These are phyloP conservation scores for Aspergillus olivimuriae DNA, from an alignment of 495 filamentous ascomycete species.

Conservation along the genomic window DNA sequence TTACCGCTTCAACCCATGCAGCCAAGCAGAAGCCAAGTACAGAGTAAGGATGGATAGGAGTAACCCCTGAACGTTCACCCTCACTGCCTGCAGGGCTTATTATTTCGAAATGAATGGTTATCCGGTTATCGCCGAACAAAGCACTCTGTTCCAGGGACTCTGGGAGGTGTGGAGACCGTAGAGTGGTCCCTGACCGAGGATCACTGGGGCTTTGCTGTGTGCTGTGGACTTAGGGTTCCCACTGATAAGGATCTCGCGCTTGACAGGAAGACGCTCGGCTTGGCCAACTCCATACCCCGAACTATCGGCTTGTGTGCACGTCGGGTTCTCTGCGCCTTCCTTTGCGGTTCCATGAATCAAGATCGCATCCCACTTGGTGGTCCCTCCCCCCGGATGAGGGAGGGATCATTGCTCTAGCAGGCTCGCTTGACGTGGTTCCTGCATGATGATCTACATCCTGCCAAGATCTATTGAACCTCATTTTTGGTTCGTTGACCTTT, in stretches of 20 bases:
- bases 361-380: neutral
- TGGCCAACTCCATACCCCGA: conserved; percentile 3
- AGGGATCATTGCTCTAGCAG: conserved; percentile 1
- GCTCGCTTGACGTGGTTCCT: conserved; percentile 6
- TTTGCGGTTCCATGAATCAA: conserved; percentile 3
- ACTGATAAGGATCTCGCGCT: conserved; percentile 19
- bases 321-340: too few species aligned
- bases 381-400: conserved; percentile 2
- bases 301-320: conserved; percentile 9
- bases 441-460: conserved; percentile 5
- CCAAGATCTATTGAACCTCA: conserved; percentile 7
- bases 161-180: neutral
- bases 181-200: conserved; percentile 5
- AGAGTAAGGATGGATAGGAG: too few species aligned
- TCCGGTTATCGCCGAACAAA: too few species aligned
- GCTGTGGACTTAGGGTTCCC: conserved; percentile 11
- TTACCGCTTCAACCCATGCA: too few species aligned
- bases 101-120: too few species aligned
- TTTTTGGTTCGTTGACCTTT: too few species aligned
- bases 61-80: too few species aligned
- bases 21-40: too few species aligned
- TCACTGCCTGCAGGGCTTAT: too few species aligned
- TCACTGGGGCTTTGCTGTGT: conserved; percentile 9
- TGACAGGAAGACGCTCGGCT: conserved; percentile 6
- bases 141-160: neutral